Evolutionary conservation across 2,329 filamentous ascomycete species (phyloP).

Genomic region (Colletotrichum truncatum): DNA sequence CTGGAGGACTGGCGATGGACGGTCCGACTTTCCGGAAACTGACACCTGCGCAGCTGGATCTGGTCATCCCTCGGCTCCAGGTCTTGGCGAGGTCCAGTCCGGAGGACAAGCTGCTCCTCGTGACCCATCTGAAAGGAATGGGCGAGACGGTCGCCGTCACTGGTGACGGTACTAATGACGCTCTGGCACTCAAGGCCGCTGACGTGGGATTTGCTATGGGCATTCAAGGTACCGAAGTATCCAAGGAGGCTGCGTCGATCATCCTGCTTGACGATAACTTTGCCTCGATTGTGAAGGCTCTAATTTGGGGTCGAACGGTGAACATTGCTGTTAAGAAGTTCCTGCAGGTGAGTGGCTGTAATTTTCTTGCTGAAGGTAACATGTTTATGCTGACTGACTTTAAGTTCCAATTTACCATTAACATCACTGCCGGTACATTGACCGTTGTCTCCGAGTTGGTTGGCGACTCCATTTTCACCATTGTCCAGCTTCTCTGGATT

Average conservation of each 20-base stretch:
- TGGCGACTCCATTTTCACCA: constrained; percentile 61
- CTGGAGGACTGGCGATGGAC: constrained; percentile 72
- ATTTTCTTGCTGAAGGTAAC: not conserved
- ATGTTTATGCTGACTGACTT: not conserved
- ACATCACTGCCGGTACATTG: constrained; percentile 67
- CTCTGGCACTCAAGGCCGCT: constrained; percentile 66
- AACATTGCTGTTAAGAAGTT: constrained; percentile 73
- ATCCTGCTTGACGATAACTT: constrained; percentile 72
- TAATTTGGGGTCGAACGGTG: constrained; percentile 70
- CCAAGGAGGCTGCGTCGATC: constrained; percentile 70
- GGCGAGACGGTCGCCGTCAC: constrained; percentile 69
- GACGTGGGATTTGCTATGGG: constrained; percentile 73
- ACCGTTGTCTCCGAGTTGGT: constrained; percentile 66
- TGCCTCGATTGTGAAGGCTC: constrained; percentile 65
- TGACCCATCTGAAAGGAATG: constrained; percentile 67
- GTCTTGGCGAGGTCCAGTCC: constrained; percentile 73
- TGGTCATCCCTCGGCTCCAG: constrained; percentile 66
- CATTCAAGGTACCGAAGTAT: constrained; percentile 68
- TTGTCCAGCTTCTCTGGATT: constrained; percentile 68
- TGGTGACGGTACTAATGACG: constrained; percentile 71
- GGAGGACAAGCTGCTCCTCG: constrained; percentile 72
- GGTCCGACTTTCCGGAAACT: constrained; percentile 73
- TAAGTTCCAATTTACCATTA: constrained; percentile 68
- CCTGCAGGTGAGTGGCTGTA: constrained; percentile 53
- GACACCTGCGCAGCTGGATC: constrained; percentile 65